Conservation (phyloP, 176 grass and related monocot genomes). For the Aegilops bicornis region DNA sequence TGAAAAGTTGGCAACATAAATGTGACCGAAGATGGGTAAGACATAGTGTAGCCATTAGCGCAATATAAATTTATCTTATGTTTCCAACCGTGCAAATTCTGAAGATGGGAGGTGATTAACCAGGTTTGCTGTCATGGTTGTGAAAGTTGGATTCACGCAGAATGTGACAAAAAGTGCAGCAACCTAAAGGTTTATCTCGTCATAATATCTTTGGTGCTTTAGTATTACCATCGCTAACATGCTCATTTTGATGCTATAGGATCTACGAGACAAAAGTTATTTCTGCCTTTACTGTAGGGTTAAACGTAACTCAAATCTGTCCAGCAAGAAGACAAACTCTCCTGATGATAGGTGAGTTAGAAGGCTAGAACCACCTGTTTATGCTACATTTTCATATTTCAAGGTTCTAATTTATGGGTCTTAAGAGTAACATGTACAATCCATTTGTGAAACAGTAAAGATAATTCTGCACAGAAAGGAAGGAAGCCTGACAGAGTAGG, state of each 20-base stretch:
- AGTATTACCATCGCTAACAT: conserved; percentile 40
- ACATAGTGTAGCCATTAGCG: conserved; percentile 2
- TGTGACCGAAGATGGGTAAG: conserved; percentile 78
- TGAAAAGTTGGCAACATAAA: conserved; percentile 66
- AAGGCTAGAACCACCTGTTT: conserved; percentile 15
- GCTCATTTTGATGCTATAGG: conserved; percentile 46
- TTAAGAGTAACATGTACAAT: conserved; percentile 18
- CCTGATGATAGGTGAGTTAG: conserved; percentile 58
- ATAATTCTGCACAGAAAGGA: conserved; percentile 35
- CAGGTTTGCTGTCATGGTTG: conserved; percentile 87
- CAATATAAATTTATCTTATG: conserved; percentile 25
- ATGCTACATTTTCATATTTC: conserved; percentile 1
- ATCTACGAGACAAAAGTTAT: conserved; percentile 64
- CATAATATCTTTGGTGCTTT: not conserved
- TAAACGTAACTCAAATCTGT: conserved; percentile 33
- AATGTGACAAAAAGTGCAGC: conserved; percentile 76
- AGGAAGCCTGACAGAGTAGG: conserved; percentile 55
- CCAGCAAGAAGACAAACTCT: conserved; percentile 49
- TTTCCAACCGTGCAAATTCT: conserved; percentile 30
- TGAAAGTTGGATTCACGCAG: conserved; percentile 72
- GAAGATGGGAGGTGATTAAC: conserved; percentile 26
- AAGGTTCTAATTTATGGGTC: conserved; percentile 14
- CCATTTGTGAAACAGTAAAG: conserved; percentile 39
- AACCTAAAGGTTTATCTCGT: conserved; percentile 56
- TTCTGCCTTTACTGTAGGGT: conserved; percentile 72